A percentile compares a stretch with the other conserved stretches of the same genome.
Evolutionary conservation across 768 basidiomycete genomes (phyloP).

Genomic region (Mycena galericulata): DNA sequence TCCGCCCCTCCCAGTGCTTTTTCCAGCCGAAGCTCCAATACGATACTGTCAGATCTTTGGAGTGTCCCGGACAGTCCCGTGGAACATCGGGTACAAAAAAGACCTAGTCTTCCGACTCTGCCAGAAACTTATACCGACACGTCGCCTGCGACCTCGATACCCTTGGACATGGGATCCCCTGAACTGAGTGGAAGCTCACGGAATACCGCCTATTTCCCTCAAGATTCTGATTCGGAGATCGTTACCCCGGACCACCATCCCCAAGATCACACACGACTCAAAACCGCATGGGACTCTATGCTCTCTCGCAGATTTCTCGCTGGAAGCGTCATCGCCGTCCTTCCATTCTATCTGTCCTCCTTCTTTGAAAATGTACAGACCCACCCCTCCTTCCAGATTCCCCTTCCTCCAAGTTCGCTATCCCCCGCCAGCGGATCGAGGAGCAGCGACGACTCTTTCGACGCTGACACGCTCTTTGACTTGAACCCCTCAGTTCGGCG

Average conservation of each 20-base stretch:
- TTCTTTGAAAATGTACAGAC: slow-evolving; percentile 67
- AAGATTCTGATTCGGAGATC: slow-evolving; percentile 22
- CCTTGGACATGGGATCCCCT: slow-evolving; percentile 29
- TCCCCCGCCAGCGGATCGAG: slow-evolving; percentile 19
- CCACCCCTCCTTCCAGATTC: slow-evolving; percentile 40
- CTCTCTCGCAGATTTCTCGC: slow-evolving; percentile 68
- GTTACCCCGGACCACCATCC: slow-evolving; percentile 50
- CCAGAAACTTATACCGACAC: slow-evolving; percentile 38
- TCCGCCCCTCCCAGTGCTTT: slow-evolving; percentile 36
- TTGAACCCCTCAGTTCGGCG: slow-evolving; percentile 30
- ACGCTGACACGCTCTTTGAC: slow-evolving; percentile 43
- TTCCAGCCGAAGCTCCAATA: slow-evolving; percentile 40
- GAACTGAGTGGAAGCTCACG: slow-evolving; percentile 30
- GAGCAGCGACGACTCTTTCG: slow-evolving; percentile 35
- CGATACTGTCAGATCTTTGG: slow-evolving; percentile 40
- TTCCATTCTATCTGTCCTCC: slow-evolving; percentile 75
- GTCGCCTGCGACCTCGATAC: slow-evolving; percentile 28
- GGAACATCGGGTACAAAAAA: slow-evolving; percentile 37
- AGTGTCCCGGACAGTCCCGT: slow-evolving; percentile 32
- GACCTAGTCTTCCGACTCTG: slow-evolving; percentile 39
- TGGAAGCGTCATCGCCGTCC: slow-evolving; percentile 63
- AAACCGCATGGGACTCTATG: slow-evolving; percentile 77
- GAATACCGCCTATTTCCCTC: slow-evolving; percentile 30
- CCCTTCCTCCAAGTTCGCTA: slow-evolving; percentile 23
- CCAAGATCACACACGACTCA: slow-evolving; percentile 72